Evolutionary conservation across 768 basidiomycete species (phyloP), one percentile per base, ranked within the genome.

Genomic region (Suillus variegatus): DNA sequence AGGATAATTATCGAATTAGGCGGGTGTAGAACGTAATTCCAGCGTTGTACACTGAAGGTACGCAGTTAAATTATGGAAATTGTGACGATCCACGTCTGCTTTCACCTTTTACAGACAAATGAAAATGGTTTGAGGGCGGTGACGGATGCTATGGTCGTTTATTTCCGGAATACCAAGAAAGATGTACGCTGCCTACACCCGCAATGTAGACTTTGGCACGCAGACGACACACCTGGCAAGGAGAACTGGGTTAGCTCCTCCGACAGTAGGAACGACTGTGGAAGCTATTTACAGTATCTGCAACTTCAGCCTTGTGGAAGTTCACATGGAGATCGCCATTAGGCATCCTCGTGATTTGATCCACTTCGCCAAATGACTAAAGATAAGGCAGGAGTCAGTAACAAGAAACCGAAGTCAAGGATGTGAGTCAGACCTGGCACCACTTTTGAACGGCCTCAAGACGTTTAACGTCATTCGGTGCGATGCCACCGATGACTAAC

Each of bases 241-340:
- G 40, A 65, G 14, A 36, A 18, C 28, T 72, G 64, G 69, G 69
- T 69, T 46, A 71, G 65, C 41, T 55, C 20, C 18, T 28, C 43
- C 38, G 56, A 67, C 35, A 13, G 8, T 16, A 54, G 18, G 61
- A 14, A 32, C 16, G 35, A 46, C 41, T 20, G 38, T 32, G 55
- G 12, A 46, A 36, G 36, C 13, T 60, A 81, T 88, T 35, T 73
- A 92, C 92, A 8, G 89, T 93, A 67, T 93, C 92, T 25, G 92
- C 92, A 12, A 93, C 91, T 65, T 93, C 91, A 60, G 88, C 82
- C 62, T 85, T 86, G 56, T 86, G 83, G 71, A 92, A 93, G 70
- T 89, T 86, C 58, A 93, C 82, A 70, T 91, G 87, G n/a, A 93
- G 77, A 75, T 93, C 91, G 52, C 89, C 89, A 67, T 91, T 92